Evolutionary conservation across 345 rosid genomes (phyloP), one percentile per base, ranked within the genome.

Genomic region (Tarenaya hassleriana): DNA sequence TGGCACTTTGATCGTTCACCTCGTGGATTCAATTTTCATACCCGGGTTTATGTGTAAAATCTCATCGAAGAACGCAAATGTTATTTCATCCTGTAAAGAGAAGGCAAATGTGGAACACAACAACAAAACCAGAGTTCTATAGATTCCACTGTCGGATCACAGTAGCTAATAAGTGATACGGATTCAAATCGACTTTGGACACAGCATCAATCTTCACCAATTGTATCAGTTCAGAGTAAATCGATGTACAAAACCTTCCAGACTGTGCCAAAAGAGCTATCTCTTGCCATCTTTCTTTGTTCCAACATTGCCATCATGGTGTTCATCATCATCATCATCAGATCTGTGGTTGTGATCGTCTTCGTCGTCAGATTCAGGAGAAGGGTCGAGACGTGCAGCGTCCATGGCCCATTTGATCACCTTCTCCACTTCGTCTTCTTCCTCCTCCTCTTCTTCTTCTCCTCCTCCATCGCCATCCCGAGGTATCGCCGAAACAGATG

Each of bases 331-430:
- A 14, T 47, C 61, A 6, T 50, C 52, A 19, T 64, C 71, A 2
- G 47, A 39, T 10, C 46, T 49, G 7, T 12, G 56, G 29, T 3
- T 10, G 18, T 43, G 24, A 16, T 55, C 61, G 7, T 62, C 50
- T 7, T 55, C 83, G n/a, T 77, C 86, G 1, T 78, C 86, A 1
- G 83, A 82, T 0, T 77, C 75, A 17, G 95, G 82, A 71, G 88
- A 83, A 15, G 84, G 90, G 54, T 90, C 90, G 43, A 90, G 84
- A 47, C 86, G 88, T 16, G 90, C 90, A 27, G 94, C 86, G 50
- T 89, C 95, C 38, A 56, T 67, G 34, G 97, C 95, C 95, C 97
- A 89, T 10, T 60, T 80, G 18, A 86, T 81, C 48, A 83, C 54
- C 71, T 82, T 89, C 71, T 83, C 86, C 14, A 89, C 95, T 68